Evolutionary conservation across 2,329 filamentous ascomycete genomes (phyloP).

Genomic region (Fusarium sp.): DNA sequence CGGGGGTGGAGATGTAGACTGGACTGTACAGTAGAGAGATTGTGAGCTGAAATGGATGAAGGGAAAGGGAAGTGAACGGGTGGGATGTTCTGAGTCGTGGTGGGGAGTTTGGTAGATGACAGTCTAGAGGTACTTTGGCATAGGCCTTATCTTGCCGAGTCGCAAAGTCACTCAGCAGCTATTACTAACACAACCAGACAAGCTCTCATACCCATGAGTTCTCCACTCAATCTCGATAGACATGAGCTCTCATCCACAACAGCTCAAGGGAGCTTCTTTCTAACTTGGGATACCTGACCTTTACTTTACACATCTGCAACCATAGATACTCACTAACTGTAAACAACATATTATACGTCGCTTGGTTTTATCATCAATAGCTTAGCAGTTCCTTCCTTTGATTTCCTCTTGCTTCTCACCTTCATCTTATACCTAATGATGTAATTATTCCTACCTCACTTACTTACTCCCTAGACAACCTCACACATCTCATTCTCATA

Average conservation of each 20-base stretch:
- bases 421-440: slow-evolving; percentile 20
- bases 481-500: slow-evolving; percentile 4
- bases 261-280: slow-evolving; percentile 29
- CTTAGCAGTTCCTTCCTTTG: background rate
- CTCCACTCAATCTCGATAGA: slow-evolving; percentile 25
- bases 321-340: background rate
- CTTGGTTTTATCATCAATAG: background rate
- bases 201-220: slow-evolving; percentile 27
- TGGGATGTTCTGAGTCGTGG: slow-evolving; percentile 23
- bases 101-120: slow-evolving; percentile 22
- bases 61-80: slow-evolving; percentile 24
- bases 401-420: background rate
- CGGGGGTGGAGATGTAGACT: slow-evolving; percentile 34
- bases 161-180: background rate
- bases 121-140: background rate
- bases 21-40: slow-evolving; percentile 1
- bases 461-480: slow-evolving; percentile 7
- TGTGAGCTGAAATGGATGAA: slow-evolving; percentile 31
- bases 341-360: background rate
- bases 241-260: slow-evolving; percentile 21
- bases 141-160: rapidly evolving
- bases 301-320: background rate
- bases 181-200: slow-evolving; percentile 8
- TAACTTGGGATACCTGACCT: background rate
- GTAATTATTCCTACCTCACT: slow-evolving; percentile 24